These are phyloP conservation scores for Aspergillus sp. DNA, from an alignment of 2,329 filamentous ascomycete genomes.

Conservation along the genomic window DNA sequence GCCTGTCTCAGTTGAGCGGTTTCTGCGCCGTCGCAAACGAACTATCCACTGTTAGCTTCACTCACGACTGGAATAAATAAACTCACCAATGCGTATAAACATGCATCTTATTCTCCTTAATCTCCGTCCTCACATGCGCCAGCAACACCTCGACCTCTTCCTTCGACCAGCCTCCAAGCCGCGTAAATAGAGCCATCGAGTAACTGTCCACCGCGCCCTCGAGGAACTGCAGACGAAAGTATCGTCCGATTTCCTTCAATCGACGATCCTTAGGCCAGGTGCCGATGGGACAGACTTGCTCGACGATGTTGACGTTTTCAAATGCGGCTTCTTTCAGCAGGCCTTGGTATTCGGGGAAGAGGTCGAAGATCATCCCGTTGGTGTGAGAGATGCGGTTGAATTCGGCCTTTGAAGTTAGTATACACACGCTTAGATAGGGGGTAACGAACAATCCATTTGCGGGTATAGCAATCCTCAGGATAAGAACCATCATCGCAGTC, in stretches of 20 bases:
- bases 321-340: constrained; percentile 21
- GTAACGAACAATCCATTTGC: constrained; percentile 2
- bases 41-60: neutral
- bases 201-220: constrained; percentile 22
- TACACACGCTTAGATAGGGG: constrained; percentile 6
- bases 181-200: constrained; percentile 21
- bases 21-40: constrained; percentile 6
- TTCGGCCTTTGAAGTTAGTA: constrained; percentile 9
- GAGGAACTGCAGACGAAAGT: constrained; percentile 20
- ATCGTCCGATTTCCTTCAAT: constrained; percentile 21
- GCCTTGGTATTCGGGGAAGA: constrained; percentile 6
- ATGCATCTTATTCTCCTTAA: constrained; percentile 24
- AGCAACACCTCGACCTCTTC: constrained; percentile 17
- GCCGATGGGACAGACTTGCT: constrained; percentile 20
- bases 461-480: constrained; percentile 8
- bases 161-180: constrained; percentile 17
- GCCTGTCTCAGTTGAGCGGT: constrained; percentile 1
- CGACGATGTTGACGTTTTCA: constrained; percentile 13
- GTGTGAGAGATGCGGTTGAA: constrained; percentile 12
- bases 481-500: constrained; percentile 22
- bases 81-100: constrained; percentile 22
- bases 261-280: constrained; percentile 24
- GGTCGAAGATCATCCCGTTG: constrained; percentile 13
- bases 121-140: constrained; percentile 15
- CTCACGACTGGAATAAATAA: too few relatives aligned